Evolutionary conservation across 768 basidiomycete species (phyloP).

Genomic region (Suillus cothurnatus): DNA sequence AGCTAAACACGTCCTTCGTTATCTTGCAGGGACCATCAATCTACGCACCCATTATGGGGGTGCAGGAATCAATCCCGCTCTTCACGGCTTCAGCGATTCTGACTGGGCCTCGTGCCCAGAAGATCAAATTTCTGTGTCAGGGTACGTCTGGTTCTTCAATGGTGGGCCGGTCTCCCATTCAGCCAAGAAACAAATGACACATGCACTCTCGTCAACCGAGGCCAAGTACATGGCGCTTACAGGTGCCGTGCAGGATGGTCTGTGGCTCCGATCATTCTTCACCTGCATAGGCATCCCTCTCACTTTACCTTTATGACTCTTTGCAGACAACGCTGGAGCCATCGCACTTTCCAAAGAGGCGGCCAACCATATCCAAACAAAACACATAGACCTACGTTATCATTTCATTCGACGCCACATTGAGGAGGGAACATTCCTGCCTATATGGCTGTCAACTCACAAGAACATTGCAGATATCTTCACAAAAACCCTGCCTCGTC

Average conservation of each 20-base stretch:
- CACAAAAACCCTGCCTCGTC: neutral
- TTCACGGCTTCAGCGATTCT: neutral
- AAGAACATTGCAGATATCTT: neutral
- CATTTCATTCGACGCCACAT: neutral
- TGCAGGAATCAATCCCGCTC: neutral
- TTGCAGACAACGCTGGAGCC: neutral
- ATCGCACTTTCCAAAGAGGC: neutral
- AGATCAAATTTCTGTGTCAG: neutral
- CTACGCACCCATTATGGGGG: neutral
- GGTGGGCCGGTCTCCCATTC: neutral
- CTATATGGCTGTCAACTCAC: neutral
- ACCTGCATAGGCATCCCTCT: neutral
- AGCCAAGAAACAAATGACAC: neutral
- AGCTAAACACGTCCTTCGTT: neutral
- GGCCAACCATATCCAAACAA: neutral
- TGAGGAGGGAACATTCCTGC: neutral
- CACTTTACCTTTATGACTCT: neutral
- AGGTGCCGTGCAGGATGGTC: neutral
- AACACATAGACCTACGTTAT: neutral
- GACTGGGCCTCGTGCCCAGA: neutral
- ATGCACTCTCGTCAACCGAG: fast-evolving
- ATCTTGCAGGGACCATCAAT: neutral
- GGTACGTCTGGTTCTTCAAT: neutral
- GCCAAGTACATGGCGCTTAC: neutral
- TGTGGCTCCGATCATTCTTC: neutral